phyloP scores from a whole-genome alignment of 2,329 filamentous ascomycete species.

The Xylariaceae sp. region DNA sequence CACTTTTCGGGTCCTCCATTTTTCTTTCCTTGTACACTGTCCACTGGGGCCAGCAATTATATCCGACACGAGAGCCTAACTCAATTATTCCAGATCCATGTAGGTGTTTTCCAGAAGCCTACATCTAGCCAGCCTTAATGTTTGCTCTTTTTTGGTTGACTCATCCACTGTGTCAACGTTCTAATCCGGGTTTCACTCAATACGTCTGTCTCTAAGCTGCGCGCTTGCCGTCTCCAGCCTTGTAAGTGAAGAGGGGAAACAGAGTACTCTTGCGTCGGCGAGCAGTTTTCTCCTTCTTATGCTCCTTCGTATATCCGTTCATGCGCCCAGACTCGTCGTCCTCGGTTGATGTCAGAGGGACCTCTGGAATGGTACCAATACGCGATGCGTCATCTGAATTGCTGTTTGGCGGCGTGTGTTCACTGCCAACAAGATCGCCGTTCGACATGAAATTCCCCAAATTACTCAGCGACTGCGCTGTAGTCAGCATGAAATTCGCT shows the following conservation, averaged over 20 bases:
- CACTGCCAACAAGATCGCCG: slow-evolving; percentile 18
- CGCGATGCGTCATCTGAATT: slow-evolving; percentile 26
- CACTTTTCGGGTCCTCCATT: too few relatives aligned
- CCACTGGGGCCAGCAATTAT: too few relatives aligned
- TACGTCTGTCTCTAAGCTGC: slow-evolving; percentile 2
- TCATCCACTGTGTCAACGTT: too few relatives aligned
- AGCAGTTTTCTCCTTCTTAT: slow-evolving; percentile 19
- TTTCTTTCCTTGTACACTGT: too few relatives aligned
- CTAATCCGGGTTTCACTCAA: background rate
- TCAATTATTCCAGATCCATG: too few relatives aligned
- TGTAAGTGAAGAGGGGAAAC: slow-evolving; percentile 27
- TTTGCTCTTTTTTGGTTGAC: too few relatives aligned
- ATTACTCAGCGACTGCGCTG: slow-evolving; percentile 28
- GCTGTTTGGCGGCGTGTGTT: slow-evolving; percentile 29
- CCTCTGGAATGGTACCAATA: slow-evolving; percentile 27
- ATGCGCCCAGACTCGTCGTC: slow-evolving; percentile 22
- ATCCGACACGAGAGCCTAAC: too few relatives aligned
- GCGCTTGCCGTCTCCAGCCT: slow-evolving; percentile 7
- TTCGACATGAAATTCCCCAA: slow-evolving; percentile 26
- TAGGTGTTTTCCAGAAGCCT: too few relatives aligned
- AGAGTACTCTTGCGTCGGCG: slow-evolving; percentile 28
- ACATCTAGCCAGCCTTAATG: too few relatives aligned
- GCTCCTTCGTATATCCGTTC: slow-evolving; percentile 17
- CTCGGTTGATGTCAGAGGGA: slow-evolving; percentile 28
- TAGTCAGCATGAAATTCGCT: slow-evolving; percentile 16